A percentile compares a stretch with the other conserved stretches of the same genome.
Evolutionary conservation across 257 asterid species (phyloP).

Genomic region (Datura wrightii): DNA sequence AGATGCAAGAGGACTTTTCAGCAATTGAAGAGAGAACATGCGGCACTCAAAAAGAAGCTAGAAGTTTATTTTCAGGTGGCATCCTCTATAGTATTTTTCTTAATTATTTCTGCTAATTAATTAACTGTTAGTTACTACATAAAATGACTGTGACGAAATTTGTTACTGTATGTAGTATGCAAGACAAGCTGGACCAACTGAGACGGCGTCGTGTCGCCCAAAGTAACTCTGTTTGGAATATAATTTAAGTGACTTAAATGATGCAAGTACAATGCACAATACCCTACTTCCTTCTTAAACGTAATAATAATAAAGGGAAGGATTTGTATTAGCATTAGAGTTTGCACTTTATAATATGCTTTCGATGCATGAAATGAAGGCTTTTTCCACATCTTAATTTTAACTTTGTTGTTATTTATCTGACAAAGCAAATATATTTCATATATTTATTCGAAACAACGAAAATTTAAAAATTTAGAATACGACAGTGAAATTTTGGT

Average conservation of each 20-base stretch:
- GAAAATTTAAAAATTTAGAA: too few species aligned
- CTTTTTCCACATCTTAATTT: not conserved
- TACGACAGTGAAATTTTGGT: too few species aligned
- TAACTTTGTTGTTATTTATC: too few species aligned
- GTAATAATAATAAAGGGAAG: not conserved
- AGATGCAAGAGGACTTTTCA: constrained; percentile 78
- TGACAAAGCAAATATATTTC: too few species aligned
- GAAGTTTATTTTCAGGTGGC: constrained; percentile 80
- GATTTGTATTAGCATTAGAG: not conserved
- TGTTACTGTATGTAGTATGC: constrained; percentile 48
- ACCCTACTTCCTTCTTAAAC: not conserved
- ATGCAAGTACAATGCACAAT: not conserved
- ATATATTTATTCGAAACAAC: too few species aligned
- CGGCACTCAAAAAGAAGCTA: constrained; percentile 67
- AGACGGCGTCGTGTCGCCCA: constrained; percentile 57
- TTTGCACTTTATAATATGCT: not conserved
- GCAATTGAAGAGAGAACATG: constrained; percentile 74
- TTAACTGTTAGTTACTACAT: not conserved
- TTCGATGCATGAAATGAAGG: not conserved
- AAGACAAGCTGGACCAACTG: constrained; percentile 68
- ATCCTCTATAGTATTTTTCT: not conserved
- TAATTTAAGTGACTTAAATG: not conserved
- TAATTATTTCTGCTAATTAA: not conserved
- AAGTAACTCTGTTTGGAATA: constrained; percentile 20
- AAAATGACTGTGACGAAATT: not conserved